Conservation (phyloP, 1,284 basidiomycete species). For the Ustilago trichophora region DNA sequence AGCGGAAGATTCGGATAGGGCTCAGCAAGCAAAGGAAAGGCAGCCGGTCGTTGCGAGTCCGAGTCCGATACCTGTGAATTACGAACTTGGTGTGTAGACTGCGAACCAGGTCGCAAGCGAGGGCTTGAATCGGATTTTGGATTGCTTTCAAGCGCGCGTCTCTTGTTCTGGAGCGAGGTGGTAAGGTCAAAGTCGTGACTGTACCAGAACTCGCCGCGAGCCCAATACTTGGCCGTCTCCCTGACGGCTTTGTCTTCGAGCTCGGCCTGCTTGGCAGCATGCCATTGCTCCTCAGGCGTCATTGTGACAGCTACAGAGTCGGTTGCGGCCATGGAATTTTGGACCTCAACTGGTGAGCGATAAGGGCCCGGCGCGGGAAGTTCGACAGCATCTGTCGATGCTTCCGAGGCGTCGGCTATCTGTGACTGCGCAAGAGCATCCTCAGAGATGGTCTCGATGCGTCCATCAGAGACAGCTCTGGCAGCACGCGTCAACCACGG, state of each 20-base stretch:
- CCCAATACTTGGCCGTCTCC: slow-evolving; percentile 56
- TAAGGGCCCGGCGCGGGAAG: slow-evolving; percentile 6
- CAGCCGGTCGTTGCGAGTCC: not conserved
- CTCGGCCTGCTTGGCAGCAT: slow-evolving; percentile 55
- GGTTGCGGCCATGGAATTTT: not conserved
- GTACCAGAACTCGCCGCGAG: slow-evolving; percentile 64
- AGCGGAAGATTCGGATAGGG: slow-evolving; percentile 78
- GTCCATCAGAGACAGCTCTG: slow-evolving; percentile 35
- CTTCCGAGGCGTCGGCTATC: slow-evolving; percentile 7
- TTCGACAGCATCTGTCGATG: slow-evolving; percentile 7
- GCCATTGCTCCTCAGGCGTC: slow-evolving; percentile 44
- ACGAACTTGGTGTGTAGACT: not conserved
- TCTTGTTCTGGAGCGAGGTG: slow-evolving; percentile 69
- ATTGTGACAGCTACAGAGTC: not conserved
- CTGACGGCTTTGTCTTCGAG: slow-evolving; percentile 59
- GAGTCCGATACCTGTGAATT: not conserved
- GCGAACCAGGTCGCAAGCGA: not conserved
- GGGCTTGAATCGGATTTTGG: not conserved
- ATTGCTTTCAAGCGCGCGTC: slow-evolving; percentile 54
- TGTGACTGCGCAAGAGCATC: slow-evolving; percentile 10
- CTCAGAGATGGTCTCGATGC: slow-evolving; percentile 28
- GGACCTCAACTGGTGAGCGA: slow-evolving; percentile 1
- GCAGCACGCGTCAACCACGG: slow-evolving; percentile 38
- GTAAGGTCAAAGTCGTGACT: slow-evolving; percentile 70
- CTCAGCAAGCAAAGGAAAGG: slow-evolving; percentile 71